Conservation (phyloP, 495 filamentous ascomycete species). For the Podospora pseudoanserina region DNA sequence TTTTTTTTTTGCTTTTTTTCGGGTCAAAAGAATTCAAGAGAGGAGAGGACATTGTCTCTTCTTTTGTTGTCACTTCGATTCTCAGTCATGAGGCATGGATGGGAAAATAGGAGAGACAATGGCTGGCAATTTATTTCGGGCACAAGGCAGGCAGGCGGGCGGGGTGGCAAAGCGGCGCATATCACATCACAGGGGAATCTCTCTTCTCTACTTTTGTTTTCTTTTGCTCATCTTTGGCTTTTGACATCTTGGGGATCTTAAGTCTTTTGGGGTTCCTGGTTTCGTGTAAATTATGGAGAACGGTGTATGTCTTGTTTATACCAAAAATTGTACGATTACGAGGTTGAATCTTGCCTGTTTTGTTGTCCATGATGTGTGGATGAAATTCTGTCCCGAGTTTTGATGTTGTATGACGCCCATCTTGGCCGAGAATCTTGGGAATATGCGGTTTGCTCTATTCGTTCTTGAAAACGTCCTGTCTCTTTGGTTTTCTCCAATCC, state of each 20-base stretch:
- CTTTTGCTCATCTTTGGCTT: not conserved
- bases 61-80: not conserved
- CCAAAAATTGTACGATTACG: not conserved
- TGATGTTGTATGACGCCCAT: too few species aligned
- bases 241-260: not conserved
- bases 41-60: not conserved
- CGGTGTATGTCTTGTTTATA: not conserved
- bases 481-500: not conserved
- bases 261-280: not conserved
- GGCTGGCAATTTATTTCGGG: not conserved
- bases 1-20: not conserved
- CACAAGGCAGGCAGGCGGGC: not conserved
- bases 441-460: too few species aligned
- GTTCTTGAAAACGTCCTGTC: not conserved
- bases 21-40: not conserved
- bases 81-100: not conserved
- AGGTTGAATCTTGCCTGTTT: not conserved
- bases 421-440: too few species aligned
- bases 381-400: too few species aligned
- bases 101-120: not conserved
- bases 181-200: not conserved
- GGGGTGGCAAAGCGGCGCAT: not conserved
- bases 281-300: not conserved
- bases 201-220: not conserved
- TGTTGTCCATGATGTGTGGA: not conserved